Base-by-base conservation (phyloP, 2,329 filamentous ascomycete species). In the Pseudogymnoascus sp. region DNA sequence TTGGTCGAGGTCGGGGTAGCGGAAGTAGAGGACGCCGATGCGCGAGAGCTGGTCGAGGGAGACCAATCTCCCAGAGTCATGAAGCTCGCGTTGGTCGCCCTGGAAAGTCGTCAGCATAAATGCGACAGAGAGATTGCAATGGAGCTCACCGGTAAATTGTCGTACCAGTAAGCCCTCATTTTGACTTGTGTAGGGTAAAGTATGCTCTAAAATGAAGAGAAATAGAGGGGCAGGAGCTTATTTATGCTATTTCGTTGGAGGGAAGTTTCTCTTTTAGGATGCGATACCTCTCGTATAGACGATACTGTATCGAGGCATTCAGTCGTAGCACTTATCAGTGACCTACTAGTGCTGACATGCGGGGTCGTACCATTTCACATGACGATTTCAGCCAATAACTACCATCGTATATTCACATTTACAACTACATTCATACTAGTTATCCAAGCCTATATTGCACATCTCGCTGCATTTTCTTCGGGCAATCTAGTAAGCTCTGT, bases 81-180 rank as follows among this genome's bases (percentile, higher is more conserved):
- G 95, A 61, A 90, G 84, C 44, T 89, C 84, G 73, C 95, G 92
- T 79, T 97, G 95, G 82, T 99, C 95, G 78, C 91, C 93, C 91
- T 96, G 73, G 37, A 40, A 64, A 64, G 62, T 29, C 65, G 38
- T 68, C 59, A 68, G 65, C 40, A 40, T 61, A 61, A 61, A 50
- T 47, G 59, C 26, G 38, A 42, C 35, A 21, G 56, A n/a, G 65
- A 3, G 11, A 37, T 26, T 60, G 61, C 50, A 26, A 44, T 40
- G 44, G 50, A 42, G 65, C 76, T 63, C 81, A 87, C 85, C 62
- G 81, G 79, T 67, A 81, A 74, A 74, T 89, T 88, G 74, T 89
- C 86, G 75, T 81, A 89, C 82, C 83, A 89, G 77, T 89, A 89
- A 67, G 86, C 86, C 73, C 81, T 86, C 86, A 89, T 89, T 63